Base-by-base conservation (phyloP, 352 stramenopile genomes). In the Peronospora destructor region DNA sequence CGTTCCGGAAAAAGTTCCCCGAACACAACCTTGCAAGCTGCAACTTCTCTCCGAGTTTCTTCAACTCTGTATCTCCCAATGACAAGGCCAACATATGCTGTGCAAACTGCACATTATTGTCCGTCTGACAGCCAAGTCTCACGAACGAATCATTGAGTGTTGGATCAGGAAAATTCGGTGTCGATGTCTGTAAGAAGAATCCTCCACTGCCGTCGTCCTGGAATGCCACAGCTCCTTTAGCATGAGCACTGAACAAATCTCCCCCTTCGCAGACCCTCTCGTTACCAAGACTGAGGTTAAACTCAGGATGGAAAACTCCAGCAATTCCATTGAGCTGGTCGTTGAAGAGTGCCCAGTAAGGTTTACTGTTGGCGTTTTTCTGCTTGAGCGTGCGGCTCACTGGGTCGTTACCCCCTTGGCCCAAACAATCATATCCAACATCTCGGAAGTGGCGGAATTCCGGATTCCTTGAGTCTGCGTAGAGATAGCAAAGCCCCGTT, bases 31-130 rank as follows among this genome's bases (percentile, higher is more conserved):
- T 60, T 23, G 77, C 75, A 10, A 79, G 50, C 34, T 85, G 71
- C 19, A 88, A 49, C 3, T 74, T 59, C 0, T 57, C 19, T 1
- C 71, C 80, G 10, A 91, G 59, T 13, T 53, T n/a, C 4, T 61
- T 33, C 26, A 91, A 25, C n/a, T 66, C 49, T 1, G 3, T 21
- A 34, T 72, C 75, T 6, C 51, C 67, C 9, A 89, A 38, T 19
- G 80, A 91, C 40, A 88, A 56, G 5, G 69, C 80, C 34, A 85
- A 49, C 45, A 85, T 53, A 55, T 91, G 80, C 55, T 91, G 80
- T 26, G 75, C 68, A 45, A 83, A 91, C 25, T 81, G 62, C 45
- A 91, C 61, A 41, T 91, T 91, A 60, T 91, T 85, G 53, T 87
- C 72, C 2, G 50, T 23, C 37, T 91, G 80, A 32, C 80, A 91